Evolutionary conservation across 495 filamentous ascomycete species (phyloP).

Genomic region (Xylaria nigripes): DNA sequence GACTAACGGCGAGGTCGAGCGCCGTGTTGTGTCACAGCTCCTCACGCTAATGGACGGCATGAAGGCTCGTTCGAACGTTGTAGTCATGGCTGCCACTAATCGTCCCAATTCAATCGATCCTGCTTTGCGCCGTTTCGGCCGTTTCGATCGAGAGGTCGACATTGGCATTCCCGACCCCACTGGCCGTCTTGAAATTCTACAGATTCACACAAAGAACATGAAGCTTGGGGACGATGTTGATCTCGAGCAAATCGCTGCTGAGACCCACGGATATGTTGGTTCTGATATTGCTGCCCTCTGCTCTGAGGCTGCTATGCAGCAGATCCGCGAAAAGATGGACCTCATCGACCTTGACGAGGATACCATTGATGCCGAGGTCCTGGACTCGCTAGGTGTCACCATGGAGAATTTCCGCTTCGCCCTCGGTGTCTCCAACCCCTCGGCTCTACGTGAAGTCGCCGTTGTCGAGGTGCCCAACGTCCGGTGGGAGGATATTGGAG

Average conservation of each 20-base stretch:
- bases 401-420: conserved; percentile 99
- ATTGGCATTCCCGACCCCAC: conserved; percentile 97
- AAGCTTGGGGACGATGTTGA: conserved; percentile 96
- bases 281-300: conserved; percentile 98
- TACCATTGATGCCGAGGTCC: conserved; percentile 95
- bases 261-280: conserved; percentile 98
- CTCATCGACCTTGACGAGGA: conserved; percentile 98
- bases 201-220: conserved; percentile 99
- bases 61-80: conserved; percentile 97
- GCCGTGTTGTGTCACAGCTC: conserved; percentile 94
- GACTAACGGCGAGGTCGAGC: conserved; percentile 98
- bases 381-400: conserved; percentile 95
- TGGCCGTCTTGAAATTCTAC: conserved; percentile 95
- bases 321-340: conserved; percentile 99
- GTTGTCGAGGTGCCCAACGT: conserved; percentile 99
- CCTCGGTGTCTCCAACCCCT: conserved; percentile 95
- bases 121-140: conserved; percentile 91
- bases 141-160: conserved; percentile 97
- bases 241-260: conserved; percentile 89
- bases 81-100: conserved; percentile 98
- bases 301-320: conserved; percentile 99
- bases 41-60: conserved; percentile 98
- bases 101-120: conserved; percentile 96
- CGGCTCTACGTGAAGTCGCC: conserved; percentile 95
- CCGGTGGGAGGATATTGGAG: conserved; percentile 99